Evolutionary conservation across 495 filamentous ascomycete genomes (phyloP).

Genomic region (Arthonia radiata): DNA sequence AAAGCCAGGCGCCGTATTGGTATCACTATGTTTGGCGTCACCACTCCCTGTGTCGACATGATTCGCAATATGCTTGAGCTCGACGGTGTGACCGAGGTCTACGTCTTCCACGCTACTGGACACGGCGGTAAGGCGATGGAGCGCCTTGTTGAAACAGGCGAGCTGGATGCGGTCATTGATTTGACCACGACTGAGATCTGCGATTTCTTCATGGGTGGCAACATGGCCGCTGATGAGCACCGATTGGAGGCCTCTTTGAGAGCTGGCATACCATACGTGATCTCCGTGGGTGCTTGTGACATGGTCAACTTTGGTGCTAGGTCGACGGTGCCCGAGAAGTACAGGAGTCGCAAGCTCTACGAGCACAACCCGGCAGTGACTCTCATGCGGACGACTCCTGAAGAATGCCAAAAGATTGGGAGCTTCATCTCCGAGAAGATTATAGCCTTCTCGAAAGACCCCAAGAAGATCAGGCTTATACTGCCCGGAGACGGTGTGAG

Average conservation of each 20-base stretch:
- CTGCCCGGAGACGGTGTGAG: constrained; percentile 30
- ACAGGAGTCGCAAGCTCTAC: constrained; percentile 20
- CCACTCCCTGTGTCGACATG: constrained; percentile 31
- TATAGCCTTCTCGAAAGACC: constrained; percentile 11
- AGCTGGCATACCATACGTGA: constrained; percentile 30
- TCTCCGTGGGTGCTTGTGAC: constrained; percentile 39
- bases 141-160: constrained; percentile 24
- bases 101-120: constrained; percentile 45
- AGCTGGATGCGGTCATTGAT: constrained; percentile 37
- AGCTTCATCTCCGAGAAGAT: constrained; percentile 27
- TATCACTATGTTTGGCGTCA: constrained; percentile 55
- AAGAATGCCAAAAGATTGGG: constrained; percentile 29
- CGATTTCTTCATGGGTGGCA: constrained; percentile 34
- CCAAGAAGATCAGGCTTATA: constrained; percentile 23
- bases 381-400: constrained; percentile 28
- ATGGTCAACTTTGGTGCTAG: constrained; percentile 42
- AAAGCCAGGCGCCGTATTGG: constrained; percentile 22
- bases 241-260: constrained; percentile 28
- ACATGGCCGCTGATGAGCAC: constrained; percentile 27
- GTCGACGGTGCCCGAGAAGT: constrained; percentile 26
- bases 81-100: constrained; percentile 24
- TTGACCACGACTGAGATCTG: constrained; percentile 44
- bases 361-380: constrained; percentile 43
- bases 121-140: constrained; percentile 44
- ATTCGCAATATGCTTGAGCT: constrained; percentile 21